phyloP scores from a whole-genome alignment of 2,329 filamentous ascomycete genomes.

The Trichoderma gracile region DNA sequence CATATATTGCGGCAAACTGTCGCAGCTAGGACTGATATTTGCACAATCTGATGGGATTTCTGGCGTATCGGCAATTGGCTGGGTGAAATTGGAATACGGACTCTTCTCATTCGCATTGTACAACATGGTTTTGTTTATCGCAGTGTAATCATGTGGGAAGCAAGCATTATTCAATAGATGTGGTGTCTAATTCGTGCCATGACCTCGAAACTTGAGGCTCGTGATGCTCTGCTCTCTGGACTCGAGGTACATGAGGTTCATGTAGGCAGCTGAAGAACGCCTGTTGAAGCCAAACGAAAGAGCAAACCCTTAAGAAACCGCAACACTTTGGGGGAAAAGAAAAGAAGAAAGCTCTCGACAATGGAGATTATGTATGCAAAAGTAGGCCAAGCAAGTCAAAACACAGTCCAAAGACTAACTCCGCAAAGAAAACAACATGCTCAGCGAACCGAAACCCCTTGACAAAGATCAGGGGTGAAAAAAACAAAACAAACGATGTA shows the following conservation, averaged over 20 bases:
- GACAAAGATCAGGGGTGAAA: too few species aligned
- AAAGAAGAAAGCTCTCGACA: neutral
- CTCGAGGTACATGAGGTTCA: too few species aligned
- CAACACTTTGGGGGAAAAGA: neutral
- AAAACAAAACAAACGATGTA: too few species aligned
- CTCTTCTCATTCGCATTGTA: neutral
- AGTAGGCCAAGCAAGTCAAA: neutral
- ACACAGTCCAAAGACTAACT: too few species aligned
- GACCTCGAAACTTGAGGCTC: neutral
- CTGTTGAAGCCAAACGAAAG: neutral
- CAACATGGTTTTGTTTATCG: neutral
- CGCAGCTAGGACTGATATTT: neutral
- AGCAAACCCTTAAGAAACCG: neutral
- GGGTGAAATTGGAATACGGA: neutral
- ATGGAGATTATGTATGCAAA: neutral
- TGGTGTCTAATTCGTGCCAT: neutral
- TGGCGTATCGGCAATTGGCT: constrained; percentile 8
- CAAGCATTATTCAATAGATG: neutral
- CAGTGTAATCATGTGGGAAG: neutral
- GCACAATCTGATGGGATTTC: neutral
- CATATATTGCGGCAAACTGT: neutral
- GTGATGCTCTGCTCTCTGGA: neutral
- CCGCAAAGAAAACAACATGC: too few species aligned
- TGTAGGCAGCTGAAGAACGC: constrained; percentile 10
- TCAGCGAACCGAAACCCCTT: too few species aligned